phyloP scores from a whole-genome alignment of 2,329 filamentous ascomycete species.

The Sarocladium oryzae region DNA sequence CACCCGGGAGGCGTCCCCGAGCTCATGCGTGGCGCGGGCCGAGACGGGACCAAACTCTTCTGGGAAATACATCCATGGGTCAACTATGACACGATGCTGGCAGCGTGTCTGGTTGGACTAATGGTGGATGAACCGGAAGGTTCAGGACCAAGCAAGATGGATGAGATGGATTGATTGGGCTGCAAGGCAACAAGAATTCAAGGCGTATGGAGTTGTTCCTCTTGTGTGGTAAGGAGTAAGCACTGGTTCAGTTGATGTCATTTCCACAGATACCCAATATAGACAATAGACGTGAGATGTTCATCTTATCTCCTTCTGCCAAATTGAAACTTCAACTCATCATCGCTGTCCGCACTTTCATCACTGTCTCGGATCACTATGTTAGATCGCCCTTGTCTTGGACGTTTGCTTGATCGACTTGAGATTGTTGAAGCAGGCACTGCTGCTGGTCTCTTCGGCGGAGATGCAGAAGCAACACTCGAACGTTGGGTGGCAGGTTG shows the following conservation, averaged over 20 bases:
- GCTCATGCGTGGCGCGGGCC: slow-evolving; percentile 55
- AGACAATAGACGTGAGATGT: neutral
- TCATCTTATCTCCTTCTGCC: slow-evolving; percentile 37
- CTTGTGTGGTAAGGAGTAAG: too few relatives aligned
- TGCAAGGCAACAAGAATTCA: neutral
- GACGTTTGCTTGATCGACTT: slow-evolving; percentile 23
- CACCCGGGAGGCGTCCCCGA: slow-evolving; percentile 83
- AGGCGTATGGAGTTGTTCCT: neutral
- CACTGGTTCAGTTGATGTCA: too few relatives aligned
- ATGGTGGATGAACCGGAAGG: slow-evolving; percentile 50
- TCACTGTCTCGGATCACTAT: slow-evolving; percentile 14
- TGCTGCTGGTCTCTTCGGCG: slow-evolving; percentile 27
- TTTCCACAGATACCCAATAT: neutral
- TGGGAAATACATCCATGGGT: slow-evolving; percentile 66
- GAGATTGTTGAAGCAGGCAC: slow-evolving; percentile 15
- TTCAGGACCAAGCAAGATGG: slow-evolving; percentile 39
- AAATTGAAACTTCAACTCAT: slow-evolving; percentile 51
- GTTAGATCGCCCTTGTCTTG: neutral
- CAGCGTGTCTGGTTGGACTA: slow-evolving; percentile 56
- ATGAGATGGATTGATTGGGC: slow-evolving; percentile 47
- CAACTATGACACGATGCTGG: slow-evolving; percentile 64
- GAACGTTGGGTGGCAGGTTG: slow-evolving; percentile 18
- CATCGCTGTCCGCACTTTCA: slow-evolving; percentile 45
- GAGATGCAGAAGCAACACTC: too few relatives aligned
- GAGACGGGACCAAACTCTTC: slow-evolving; percentile 58